Base-by-base conservation (phyloP, 2,329 filamentous ascomycete species). In the Gliomastix tumulicola region DNA sequence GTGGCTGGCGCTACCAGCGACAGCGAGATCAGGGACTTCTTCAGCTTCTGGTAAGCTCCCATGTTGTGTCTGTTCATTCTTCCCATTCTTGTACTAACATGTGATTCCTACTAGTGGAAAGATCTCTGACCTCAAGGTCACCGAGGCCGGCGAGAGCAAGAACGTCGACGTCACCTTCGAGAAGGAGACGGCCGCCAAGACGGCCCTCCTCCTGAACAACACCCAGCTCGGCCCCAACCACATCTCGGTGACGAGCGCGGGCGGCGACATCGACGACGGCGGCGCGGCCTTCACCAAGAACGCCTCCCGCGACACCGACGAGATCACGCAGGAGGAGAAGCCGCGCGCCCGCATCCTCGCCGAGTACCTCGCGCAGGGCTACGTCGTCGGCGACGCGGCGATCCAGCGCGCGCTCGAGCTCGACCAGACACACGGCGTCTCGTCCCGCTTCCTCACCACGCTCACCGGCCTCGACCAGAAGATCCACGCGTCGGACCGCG, bases 351-450 rank as follows among this genome's bases (percentile, higher is more conserved):
- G 92, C 51, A 95, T 98, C 60, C 64, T 96, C 35, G 92, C 92
- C 46, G 92, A 98, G 68, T 96, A 97, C 63, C 83, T 98, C 22
- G 89, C 92, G 10, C 88, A 96, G 53, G 92, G 92, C 49, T 98
- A 98, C 66, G 76, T 81, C 27, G 72, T 97, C 46, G 88, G 76
- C 21, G 77, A 82, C 39, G 69, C 62, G 20, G 85, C 86, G 35
- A 82, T 95, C 49, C 76, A 92, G 66, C 76, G 76, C 44, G 90
- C 88, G 44, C 85, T 98, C 53, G 78, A 86, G 21, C 79, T 97
- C 35, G 92, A 98, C 69, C 70, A 84, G 58, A 84, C 90, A 67
- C 89, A 97, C 64, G 87, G 87, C 48, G 81, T 97, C 53, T 85
- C 84, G 40, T 70, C 60, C 54, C 80, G 82, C 49, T 98, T 98